Evolutionary conservation across 305 asterid species (phyloP).

Genomic region (Coffea humblotiana): DNA sequence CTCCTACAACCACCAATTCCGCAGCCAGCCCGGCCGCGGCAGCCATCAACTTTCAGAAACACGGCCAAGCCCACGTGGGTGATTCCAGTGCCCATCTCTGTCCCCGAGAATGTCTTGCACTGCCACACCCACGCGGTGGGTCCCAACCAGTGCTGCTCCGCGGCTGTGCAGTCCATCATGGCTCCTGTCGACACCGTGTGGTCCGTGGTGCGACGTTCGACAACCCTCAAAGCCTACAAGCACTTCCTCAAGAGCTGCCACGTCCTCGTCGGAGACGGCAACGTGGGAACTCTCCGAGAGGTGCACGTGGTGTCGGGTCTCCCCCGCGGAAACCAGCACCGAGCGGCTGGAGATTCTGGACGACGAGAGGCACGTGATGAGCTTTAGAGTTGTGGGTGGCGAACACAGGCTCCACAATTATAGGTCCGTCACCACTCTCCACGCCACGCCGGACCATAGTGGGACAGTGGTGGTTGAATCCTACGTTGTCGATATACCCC

Average conservation of each 20-base stretch:
- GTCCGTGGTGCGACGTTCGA: slow-evolving; percentile 90
- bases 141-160: slow-evolving; percentile 70
- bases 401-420: slow-evolving; percentile 73
- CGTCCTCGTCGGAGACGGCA: slow-evolving; percentile 68
- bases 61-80: slow-evolving; percentile 32
- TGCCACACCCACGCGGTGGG: slow-evolving; percentile 67
- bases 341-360: slow-evolving; percentile 80
- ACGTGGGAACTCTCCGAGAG: slow-evolving; percentile 77
- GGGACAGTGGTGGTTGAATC: slow-evolving; percentile 79
- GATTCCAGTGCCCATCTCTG: slow-evolving; percentile 35
- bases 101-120: slow-evolving; percentile 51
- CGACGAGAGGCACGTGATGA: slow-evolving; percentile 73
- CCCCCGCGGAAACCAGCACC: slow-evolving; percentile 75
- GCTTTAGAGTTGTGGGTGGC: slow-evolving; percentile 86
- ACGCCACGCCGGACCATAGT: slow-evolving; percentile 25
- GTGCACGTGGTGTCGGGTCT: slow-evolving; percentile 80
- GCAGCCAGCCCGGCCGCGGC: slow-evolving; percentile 10
- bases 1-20: slow-evolving; percentile 18
- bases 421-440: slow-evolving; percentile 76
- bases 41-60: slow-evolving; percentile 28
- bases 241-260: slow-evolving; percentile 75
- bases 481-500: slow-evolving; percentile 79
- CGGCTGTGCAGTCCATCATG: slow-evolving; percentile 53
- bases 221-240: slow-evolving; percentile 80
- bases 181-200: slow-evolving; percentile 68